Percentiles rank a stretch among this genome's conserved stretches.
Conservation (phyloP, 495 filamentous ascomycete genomes). For the Aspergillus cavernicola region DNA sequence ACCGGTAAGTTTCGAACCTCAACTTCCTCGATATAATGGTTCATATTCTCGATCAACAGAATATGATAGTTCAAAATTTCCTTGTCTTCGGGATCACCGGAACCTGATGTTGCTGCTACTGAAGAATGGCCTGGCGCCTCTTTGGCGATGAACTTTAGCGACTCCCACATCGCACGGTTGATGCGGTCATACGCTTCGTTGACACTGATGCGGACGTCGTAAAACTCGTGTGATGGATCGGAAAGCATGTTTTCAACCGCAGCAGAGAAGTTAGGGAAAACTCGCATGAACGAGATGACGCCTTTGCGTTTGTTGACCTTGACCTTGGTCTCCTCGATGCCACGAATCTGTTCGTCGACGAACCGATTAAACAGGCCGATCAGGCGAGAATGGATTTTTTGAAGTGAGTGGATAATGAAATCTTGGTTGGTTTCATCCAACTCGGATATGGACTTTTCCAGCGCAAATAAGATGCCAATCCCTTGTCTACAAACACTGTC, state of each 20-base stretch:
- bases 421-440: constrained; percentile 89
- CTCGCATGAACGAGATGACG: constrained; percentile 88
- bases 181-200: constrained; percentile 85
- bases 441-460: constrained; percentile 71
- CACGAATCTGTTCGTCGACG: constrained; percentile 88
- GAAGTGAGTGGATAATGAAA: constrained; percentile 73
- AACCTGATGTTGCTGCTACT: constrained; percentile 48
- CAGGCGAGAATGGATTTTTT: constrained; percentile 74
- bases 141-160: constrained; percentile 90
- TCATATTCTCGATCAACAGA: constrained; percentile 97
- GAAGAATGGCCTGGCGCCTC: constrained; percentile 65
- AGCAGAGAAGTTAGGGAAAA: constrained; percentile 80
- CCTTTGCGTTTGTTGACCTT: constrained; percentile 98
- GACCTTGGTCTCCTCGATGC: constrained; percentile 98
- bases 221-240: constrained; percentile 49
- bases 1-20: constrained; percentile 70
- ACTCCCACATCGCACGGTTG: constrained; percentile 96
- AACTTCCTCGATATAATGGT: constrained; percentile 90
- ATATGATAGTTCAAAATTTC: constrained; percentile 96
- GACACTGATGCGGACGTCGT: constrained; percentile 67
- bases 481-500: constrained; percentile 61
- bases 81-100: constrained; percentile 80
- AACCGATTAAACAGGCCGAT: constrained; percentile 79
- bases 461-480: constrained; percentile 75
- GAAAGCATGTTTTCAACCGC: constrained; percentile 79